Percentiles rank a stretch among this genome's conserved stretches.
Conservation (phyloP, 1,284 basidiomycete genomes). For the Sporisorium reilianum region DNA sequence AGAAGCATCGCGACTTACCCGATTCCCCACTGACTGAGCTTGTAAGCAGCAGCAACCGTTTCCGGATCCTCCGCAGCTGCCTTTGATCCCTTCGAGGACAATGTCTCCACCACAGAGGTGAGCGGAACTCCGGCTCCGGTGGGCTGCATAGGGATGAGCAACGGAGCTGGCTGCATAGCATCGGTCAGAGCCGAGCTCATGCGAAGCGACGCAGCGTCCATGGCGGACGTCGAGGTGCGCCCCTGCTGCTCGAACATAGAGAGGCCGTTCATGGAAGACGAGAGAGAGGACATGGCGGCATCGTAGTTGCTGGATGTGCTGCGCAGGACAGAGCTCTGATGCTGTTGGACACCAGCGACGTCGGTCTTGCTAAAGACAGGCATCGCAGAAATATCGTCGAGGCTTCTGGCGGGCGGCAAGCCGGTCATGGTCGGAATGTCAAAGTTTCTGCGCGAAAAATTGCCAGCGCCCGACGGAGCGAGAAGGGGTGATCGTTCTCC, state of each 20-base stretch:
- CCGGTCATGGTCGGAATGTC: slow-evolving; percentile 21
- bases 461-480: slow-evolving; percentile 1
- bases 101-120: slow-evolving; percentile 44
- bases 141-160: slow-evolving; percentile 49
- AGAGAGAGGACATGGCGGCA: slow-evolving; percentile 7
- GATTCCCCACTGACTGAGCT: slow-evolving; percentile 45
- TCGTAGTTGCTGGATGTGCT: neutral
- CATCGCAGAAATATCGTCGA: slow-evolving; percentile 4
- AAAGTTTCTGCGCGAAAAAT: slow-evolving; percentile 8
- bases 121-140: slow-evolving; percentile 41
- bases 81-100: slow-evolving; percentile 44
- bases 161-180: slow-evolving; percentile 12
- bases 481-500: slow-evolving; percentile 32
- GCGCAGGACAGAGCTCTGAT: neutral
- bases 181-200: slow-evolving; percentile 16
- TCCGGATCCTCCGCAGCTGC: slow-evolving; percentile 48
- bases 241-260: slow-evolving; percentile 12
- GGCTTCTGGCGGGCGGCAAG: slow-evolving; percentile 10
- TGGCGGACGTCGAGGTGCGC: neutral
- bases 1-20: slow-evolving; percentile 25
- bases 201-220: slow-evolving; percentile 13
- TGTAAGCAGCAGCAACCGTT: slow-evolving; percentile 44
- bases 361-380: neutral
- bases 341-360: neutral
- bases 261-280: slow-evolving; percentile 19